Evolutionary conservation across 179 eudicot genomes (phyloP).

Genomic region (Dionaea muscipula): DNA sequence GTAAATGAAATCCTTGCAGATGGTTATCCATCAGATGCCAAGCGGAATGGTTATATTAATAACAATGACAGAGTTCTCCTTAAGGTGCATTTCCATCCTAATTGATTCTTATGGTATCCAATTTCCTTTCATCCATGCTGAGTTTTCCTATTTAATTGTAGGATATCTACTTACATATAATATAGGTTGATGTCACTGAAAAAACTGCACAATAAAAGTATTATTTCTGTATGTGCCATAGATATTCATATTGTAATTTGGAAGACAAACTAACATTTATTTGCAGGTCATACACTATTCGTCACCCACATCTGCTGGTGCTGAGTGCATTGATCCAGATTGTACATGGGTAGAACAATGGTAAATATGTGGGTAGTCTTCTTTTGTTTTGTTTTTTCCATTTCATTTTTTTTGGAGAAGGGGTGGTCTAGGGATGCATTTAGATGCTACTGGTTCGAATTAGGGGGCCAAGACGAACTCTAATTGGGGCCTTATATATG

Average conservation of each 20-base stretch:
- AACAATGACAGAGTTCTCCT: conserved; percentile 81
- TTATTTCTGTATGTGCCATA: neutral
- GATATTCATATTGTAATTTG: conserved; percentile 2
- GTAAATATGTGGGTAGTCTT: conserved; percentile 22
- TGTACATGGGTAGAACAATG: conserved; percentile 98
- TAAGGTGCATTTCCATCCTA: conserved; percentile 35
- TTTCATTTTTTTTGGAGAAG: no score
- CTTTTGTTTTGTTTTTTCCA: conserved; percentile 3
- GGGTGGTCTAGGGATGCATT: no score
- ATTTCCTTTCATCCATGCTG: neutral
- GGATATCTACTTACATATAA: neutral
- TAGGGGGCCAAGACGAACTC: no score
- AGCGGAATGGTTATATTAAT: conserved; percentile 87
- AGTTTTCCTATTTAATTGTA: neutral
- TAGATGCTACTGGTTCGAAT: no score
- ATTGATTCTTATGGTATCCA: neutral
- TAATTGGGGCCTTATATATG: no score
- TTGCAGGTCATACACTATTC: conserved; percentile 67
- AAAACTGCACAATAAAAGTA: neutral
- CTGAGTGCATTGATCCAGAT: conserved; percentile 80
- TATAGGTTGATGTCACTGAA: neutral
- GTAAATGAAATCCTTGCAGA: conserved; percentile 50
- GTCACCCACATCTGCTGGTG: conserved; percentile 90
- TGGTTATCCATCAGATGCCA: conserved; percentile 88
- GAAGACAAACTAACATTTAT: neutral